These are phyloP conservation scores for Candida ortonii DNA, from an alignment of 805 yeast genomes.

Conservation along the genomic window DNA sequence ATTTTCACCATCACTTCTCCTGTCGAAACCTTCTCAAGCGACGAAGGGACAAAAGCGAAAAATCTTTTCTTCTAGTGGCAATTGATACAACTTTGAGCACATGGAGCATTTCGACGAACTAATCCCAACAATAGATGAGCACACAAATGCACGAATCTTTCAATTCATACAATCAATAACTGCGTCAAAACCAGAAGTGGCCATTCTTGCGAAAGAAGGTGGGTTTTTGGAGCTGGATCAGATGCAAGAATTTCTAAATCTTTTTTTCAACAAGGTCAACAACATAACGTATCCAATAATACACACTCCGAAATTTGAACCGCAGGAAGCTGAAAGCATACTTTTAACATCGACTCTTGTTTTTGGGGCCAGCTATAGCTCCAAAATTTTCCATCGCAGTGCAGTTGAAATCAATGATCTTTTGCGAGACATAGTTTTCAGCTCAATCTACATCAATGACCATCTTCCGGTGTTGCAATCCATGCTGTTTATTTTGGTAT, in stretches of 20 bases:
- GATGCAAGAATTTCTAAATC: constrained; percentile 10
- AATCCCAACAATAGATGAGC: too few relatives aligned
- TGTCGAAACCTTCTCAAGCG: too few relatives aligned
- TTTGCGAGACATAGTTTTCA: constrained; percentile 8
- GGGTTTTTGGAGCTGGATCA: constrained; percentile 6
- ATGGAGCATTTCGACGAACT: too few relatives aligned
- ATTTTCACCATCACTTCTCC: too few relatives aligned
- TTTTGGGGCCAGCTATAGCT: constrained; percentile 10
- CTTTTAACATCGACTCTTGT: constrained; percentile 9
- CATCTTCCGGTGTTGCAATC: constrained; percentile 13
- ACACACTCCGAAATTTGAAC: constrained; percentile 13
- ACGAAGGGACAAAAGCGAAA: too few relatives aligned
- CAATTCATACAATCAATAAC: too few relatives aligned
- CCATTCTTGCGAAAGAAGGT: too few relatives aligned
- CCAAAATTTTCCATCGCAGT: constrained; percentile 3
- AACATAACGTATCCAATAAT: constrained; percentile 15
- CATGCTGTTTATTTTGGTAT: constrained; percentile 13
- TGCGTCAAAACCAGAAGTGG: too few relatives aligned
- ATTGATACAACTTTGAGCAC: too few relatives aligned
- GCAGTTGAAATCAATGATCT: constrained; percentile 13
- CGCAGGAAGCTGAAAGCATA: constrained; percentile 2
- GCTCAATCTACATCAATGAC: constrained; percentile 6
- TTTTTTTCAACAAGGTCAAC: constrained; percentile 13
- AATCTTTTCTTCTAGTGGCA: too few relatives aligned
- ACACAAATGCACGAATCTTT: too few relatives aligned